Evolutionary conservation across 225 moss, liverwort and hornwort species (phyloP).

Genomic region (Pseudoscleropodium purum): DNA sequence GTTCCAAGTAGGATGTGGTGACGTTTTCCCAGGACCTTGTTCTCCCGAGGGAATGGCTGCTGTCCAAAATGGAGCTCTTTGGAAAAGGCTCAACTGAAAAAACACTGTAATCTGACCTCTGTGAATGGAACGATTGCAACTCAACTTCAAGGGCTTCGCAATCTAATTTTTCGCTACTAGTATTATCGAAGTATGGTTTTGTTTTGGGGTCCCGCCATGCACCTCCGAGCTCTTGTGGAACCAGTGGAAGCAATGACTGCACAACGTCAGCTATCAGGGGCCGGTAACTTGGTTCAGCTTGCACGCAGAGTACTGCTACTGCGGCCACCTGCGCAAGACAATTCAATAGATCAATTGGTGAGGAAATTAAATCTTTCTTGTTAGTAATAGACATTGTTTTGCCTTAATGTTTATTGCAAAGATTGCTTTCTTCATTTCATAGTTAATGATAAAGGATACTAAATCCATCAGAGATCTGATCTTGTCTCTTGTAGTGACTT

Average conservation of each 20-base stretch:
- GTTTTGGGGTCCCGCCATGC: slow-evolving; percentile 19
- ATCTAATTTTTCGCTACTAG: not conserved
- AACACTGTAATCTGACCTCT: slow-evolving; percentile 6
- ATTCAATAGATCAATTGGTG: not conserved
- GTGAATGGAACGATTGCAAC: not conserved
- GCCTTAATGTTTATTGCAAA: not conserved
- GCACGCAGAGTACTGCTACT: slow-evolving; percentile 62
- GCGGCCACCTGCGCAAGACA: slow-evolving; percentile 50
- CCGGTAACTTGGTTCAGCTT: slow-evolving; percentile 59
- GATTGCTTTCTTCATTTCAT: not conserved
- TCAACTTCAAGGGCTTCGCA: not conserved
- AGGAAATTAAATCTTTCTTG: not conserved
- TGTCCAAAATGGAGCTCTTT: not conserved
- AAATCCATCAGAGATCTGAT: not conserved
- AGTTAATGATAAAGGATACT: not conserved
- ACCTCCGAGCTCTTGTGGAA: slow-evolving; percentile 56
- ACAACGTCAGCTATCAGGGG: slow-evolving; percentile 64
- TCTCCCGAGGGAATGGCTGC: not conserved
- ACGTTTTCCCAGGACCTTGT: slow-evolving; percentile 3
- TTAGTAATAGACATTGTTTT: not conserved
- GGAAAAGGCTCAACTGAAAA: not conserved
- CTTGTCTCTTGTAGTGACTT: not conserved
- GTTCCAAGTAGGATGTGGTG: not conserved
- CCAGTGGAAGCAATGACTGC: slow-evolving; percentile 56
- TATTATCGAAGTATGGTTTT: not conserved